phyloP scores from a whole-genome alignment of 768 basidiomycete species.

The Trametes punicea region DNA sequence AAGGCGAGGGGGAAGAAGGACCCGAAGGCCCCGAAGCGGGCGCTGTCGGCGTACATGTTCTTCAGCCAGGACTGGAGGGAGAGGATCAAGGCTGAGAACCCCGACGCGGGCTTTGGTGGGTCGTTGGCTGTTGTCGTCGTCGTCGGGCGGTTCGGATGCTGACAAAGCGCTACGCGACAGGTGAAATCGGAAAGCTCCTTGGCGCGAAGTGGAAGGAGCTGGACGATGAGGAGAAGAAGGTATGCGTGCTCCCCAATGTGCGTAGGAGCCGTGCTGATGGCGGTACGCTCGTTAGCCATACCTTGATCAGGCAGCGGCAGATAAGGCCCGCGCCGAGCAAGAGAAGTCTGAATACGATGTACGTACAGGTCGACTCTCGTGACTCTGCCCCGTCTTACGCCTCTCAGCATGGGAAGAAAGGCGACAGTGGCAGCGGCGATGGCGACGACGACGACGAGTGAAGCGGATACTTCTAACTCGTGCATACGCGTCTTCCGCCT shows the following conservation, averaged over 20 bases:
- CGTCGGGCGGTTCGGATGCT: neutral
- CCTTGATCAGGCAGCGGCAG: conserved; percentile 77
- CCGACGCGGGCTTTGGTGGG: conserved; percentile 88
- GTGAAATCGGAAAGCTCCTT: conserved; percentile 91
- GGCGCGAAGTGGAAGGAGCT: conserved; percentile 98
- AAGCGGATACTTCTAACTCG: neutral
- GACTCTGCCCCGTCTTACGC: neutral
- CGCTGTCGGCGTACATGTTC: conserved; percentile 98
- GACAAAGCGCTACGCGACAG: conserved; percentile 28
- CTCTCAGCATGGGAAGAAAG: conserved; percentile 34
- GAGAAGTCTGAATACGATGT: conserved; percentile 59
- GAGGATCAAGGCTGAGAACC: conserved; percentile 93
- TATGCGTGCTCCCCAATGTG: conserved; percentile 33
- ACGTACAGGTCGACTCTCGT: conserved; percentile 19
- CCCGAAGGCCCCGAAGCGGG: conserved; percentile 84
- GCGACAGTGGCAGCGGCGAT: conserved; percentile 36
- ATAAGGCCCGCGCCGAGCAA: conserved; percentile 84
- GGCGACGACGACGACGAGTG: conserved; percentile 47
- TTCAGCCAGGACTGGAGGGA: conserved; percentile 96
- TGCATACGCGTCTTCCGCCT: neutral
- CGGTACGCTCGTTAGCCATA: conserved; percentile 60
- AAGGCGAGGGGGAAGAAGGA: conserved; percentile 67
- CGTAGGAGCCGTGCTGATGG: conserved; percentile 5
- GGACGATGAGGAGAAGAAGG: conserved; percentile 88
- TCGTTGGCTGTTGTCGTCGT: neutral